Base-by-base conservation (phyloP, 768 basidiomycete genomes). In the Tylopilus sp. region DNA sequence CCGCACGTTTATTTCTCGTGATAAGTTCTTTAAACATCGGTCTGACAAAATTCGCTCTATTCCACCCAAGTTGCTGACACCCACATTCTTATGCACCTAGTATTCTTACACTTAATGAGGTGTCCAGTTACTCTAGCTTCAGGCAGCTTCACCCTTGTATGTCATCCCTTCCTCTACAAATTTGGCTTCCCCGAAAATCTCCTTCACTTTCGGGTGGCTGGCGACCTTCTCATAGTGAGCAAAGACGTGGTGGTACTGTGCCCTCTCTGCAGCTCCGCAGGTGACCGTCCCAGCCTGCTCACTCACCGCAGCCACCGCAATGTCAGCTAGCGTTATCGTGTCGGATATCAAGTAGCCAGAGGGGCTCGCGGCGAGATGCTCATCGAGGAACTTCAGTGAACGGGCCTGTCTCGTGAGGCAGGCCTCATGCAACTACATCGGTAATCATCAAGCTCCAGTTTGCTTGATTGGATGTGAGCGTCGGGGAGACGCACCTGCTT, bases 211-310 rank as follows among this genome's bases (percentile, higher is more conserved):
- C 7, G 61, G 55, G 22, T 63, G 61, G 5, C 47, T 46, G 0
- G 53, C 48, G 6, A 69, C 61, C 42, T 25, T 69, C 21, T 59
- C 49, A 12, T 63, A 64, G 55, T 66, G 64, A 26, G 58, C 54
- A 55, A 64, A 68, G 29, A 69, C 21, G 25, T 61, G 53, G 9
- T 61, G 54, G 46, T 69, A 69, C 47, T 36, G 52, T 5, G 46
- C 58, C 48, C 69, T 68, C 55, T 71, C 69, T 21, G 38, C 46
- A 25, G 52, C 55, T 7, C 68, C 68, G 33, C 65, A 66, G 0
- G 69, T 69, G 10, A 65, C 47, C 30, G 33, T 45, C 21, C 37
- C 64, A 19, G 60, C 63, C 29, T 61, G 66, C 51, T 63, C 41
- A 45, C 37, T 63, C 29, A 57, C 58, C 11, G 50, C 59, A 21